Base-by-base conservation (phyloP, 495 filamentous ascomycete species). In the Lophiostoma macrostomum region DNA sequence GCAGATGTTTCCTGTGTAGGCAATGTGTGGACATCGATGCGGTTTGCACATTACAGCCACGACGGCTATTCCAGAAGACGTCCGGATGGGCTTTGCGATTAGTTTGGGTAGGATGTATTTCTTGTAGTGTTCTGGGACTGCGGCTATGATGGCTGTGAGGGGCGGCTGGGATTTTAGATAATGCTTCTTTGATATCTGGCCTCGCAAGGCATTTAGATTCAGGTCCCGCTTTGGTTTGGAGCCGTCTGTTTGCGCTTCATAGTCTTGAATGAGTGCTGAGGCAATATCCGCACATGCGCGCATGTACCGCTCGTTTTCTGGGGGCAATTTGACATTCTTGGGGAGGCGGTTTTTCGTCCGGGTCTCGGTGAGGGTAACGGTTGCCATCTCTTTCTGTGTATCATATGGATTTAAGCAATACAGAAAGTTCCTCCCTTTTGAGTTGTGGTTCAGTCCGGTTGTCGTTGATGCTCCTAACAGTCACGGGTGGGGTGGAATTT, bases 11-110 rank as follows among this genome's bases (percentile, higher is more conserved):
- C 93, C 93, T 1, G 94, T 97, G 70, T 86, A 98, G 8, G 93
- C 89, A 55, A 97, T 98, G 66, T 98, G 93, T 24, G 93, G 93
- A 65, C 93, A 98, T 58, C 93, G 81, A 67, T 98, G 93, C 25
- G 93, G 93, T 71, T 97, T 98, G 77, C 93, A 97, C 93, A 98
- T 97, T 46, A 98, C 94, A 14, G 94, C 93, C 31, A 98, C 93
- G 8, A 98, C 94, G n/a, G 93, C 94, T 60, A 98, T 97, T 29
- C 93, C 93, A 32, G 91, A 96, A 4, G 91, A 93, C 11, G 89
- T 95, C 85, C 93, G 77, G 57, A 98, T 97, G 2, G 93, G 93
- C 70, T 98, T 98, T 8, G 94, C 91, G 56, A 97, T 87, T 44
- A 98, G 73, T 70, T 93, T 91, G 19, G 91, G 94, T 36, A 96